These are phyloP conservation scores for Lunularia cruciata DNA, from an alignment of 225 moss, liverwort and hornwort genomes.

Conservation along the genomic window DNA sequence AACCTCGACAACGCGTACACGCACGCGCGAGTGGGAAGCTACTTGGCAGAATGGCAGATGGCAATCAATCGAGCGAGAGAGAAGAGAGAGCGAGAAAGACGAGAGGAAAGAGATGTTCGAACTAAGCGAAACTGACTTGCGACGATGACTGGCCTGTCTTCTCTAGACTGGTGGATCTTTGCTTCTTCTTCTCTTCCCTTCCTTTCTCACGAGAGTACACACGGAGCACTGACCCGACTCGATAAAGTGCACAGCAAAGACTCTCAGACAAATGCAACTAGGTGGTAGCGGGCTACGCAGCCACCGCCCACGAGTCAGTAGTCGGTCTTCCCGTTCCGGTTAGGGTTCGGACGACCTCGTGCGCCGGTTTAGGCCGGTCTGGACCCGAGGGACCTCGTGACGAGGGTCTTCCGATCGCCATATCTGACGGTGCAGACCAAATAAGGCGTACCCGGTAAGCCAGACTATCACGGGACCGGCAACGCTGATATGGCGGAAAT, in stretches of 20 bases:
- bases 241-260: background rate
- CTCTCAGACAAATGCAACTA: background rate
- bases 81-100: background rate
- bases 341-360: slow-evolving; percentile 16
- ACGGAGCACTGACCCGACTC: background rate
- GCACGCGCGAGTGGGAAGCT: background rate
- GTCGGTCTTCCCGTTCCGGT: slow-evolving; percentile 14
- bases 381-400: background rate
- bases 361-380: slow-evolving; percentile 17
- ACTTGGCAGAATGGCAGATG: background rate
- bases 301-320: background rate
- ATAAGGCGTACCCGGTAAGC: slow-evolving; percentile 11
- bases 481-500: slow-evolving; percentile 17
- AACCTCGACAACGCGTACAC: background rate
- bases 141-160: slow-evolving; percentile 1
- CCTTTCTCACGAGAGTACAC: background rate
- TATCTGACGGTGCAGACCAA: background rate
- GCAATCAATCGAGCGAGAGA: too few relatives aligned
- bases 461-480: slow-evolving; percentile 3
- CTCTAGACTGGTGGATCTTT: background rate
- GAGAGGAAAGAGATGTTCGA: background rate
- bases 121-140: slow-evolving; percentile 3
- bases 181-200: background rate
- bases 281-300: background rate
- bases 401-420: background rate